phyloP scores from a whole-genome alignment of 495 filamentous ascomycete genomes.

The Choiromyces venosus region DNA sequence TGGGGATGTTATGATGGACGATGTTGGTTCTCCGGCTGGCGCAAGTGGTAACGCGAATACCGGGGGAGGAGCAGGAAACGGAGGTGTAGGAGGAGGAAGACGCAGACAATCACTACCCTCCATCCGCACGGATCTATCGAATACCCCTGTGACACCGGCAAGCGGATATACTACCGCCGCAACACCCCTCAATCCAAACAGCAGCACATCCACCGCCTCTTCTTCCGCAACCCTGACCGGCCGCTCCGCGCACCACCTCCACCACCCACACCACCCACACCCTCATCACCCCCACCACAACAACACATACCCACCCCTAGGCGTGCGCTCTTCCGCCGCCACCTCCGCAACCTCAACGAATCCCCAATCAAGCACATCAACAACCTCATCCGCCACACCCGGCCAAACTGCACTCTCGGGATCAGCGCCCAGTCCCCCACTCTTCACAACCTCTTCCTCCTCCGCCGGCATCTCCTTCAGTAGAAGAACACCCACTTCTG shows the following conservation, averaged over 20 bases:
- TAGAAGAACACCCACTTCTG: constrained; percentile 1
- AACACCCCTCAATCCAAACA: constrained; percentile 30
- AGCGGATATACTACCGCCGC: constrained; percentile 29
- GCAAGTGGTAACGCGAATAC: background rate
- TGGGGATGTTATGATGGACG: constrained; percentile 39
- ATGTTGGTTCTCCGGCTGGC: constrained; percentile 8
- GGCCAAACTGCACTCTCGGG: constrained; percentile 13
- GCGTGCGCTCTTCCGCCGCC: background rate
- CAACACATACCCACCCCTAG: constrained; percentile 35
- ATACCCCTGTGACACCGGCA: constrained; percentile 33
- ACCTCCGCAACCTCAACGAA: background rate
- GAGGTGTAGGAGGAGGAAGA: constrained; percentile 21
- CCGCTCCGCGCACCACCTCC: background rate
- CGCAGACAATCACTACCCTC: constrained; percentile 36
- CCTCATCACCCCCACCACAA: constrained; percentile 28
- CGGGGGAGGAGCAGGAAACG: constrained; percentile 12
- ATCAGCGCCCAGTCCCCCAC: background rate
- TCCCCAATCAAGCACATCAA: background rate
- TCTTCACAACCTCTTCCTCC: constrained; percentile 2
- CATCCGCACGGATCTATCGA: constrained; percentile 37
- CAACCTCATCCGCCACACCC: background rate
- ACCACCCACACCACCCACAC: constrained; percentile 4
- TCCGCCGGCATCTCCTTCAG: background rate
- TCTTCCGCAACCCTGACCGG: background rate
- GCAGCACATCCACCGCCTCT: background rate